A percentile compares a stretch with the other conserved stretches of the same genome.
phyloP scores from a whole-genome alignment of 495 filamentous ascomycete genomes.

The Haplographium delicatum region DNA sequence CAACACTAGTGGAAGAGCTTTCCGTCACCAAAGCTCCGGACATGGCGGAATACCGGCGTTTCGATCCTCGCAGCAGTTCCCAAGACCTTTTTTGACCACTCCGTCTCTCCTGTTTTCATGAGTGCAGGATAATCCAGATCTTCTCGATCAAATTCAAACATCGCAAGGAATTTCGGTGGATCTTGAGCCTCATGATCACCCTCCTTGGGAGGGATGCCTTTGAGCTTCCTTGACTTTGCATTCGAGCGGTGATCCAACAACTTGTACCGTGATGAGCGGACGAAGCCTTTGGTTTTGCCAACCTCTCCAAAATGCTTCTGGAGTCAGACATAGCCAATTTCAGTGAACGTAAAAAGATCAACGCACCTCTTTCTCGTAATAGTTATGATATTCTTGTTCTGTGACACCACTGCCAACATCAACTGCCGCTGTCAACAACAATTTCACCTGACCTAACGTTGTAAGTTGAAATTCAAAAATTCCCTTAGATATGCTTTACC shows the following conservation, averaged over 20 bases:
- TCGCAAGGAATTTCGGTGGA: not conserved
- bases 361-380: slow-evolving; percentile 19
- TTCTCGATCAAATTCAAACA: slow-evolving; percentile 2
- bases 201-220: too few relatives aligned
- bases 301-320: slow-evolving; percentile 4
- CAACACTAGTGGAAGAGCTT: too few relatives aligned
- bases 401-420: slow-evolving; percentile 17
- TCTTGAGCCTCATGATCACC: not conserved
- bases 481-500: too few relatives aligned
- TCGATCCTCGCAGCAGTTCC: not conserved
- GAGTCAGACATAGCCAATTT: too few relatives aligned
- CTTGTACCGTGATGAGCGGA: slow-evolving; percentile 23
- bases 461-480: too few relatives aligned
- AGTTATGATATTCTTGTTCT: slow-evolving; percentile 20
- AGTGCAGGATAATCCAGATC: not conserved
- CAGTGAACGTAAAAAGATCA: too few relatives aligned
- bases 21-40: too few relatives aligned
- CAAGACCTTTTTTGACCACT: slow-evolving; percentile 4
- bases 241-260: too few relatives aligned
- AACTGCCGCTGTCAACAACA: slow-evolving; percentile 14
- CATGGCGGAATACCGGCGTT: not conserved
- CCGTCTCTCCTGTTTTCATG: slow-evolving; percentile 1
- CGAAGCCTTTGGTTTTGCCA: slow-evolving; percentile 14
- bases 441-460: slow-evolving; percentile 17
- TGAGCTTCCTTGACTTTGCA: not conserved